phyloP scores from a whole-genome alignment of 129 eudicot species.

The Arctium minus region DNA sequence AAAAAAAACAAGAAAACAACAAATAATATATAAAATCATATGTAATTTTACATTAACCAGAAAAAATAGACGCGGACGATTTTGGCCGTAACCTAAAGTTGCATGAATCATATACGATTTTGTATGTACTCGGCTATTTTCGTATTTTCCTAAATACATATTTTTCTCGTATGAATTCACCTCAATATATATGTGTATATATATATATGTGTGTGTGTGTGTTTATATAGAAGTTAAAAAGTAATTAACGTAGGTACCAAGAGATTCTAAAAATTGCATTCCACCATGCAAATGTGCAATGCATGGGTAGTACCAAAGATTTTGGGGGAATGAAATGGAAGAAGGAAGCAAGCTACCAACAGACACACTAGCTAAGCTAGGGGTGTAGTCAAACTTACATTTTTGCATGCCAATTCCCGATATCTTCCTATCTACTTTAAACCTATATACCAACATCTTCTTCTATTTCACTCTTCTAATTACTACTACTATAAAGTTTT shows the following conservation, averaged over 20 bases:
- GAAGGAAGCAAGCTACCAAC: conserved; percentile 31
- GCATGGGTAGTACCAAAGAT: conserved; percentile 31
- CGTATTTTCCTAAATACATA: no score
- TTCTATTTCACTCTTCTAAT: background rate
- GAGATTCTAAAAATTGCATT: conserved; percentile 23
- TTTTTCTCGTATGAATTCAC: no score
- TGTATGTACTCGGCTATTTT: no score
- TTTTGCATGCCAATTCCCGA: conserved; percentile 22
- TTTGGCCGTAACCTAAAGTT: no score
- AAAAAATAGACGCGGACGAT: no score
- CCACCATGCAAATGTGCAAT: background rate
- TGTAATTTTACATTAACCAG: no score
- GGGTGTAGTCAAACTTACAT: conserved; percentile 21
- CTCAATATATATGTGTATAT: background rate
- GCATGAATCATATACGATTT: no score
- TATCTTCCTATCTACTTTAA: conserved; percentile 13
- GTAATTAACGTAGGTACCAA: conserved; percentile 26
- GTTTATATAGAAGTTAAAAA: background rate
- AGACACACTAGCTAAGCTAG: background rate
- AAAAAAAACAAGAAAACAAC: no score
- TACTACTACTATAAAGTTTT: no score
- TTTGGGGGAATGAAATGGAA: conserved; percentile 20
- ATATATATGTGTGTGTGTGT: background rate
- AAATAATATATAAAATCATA: no score
- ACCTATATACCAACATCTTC: background rate